Conservation (phyloP, 345 rosid genomes). For the Diplotaxis tenuifolia region DNA sequence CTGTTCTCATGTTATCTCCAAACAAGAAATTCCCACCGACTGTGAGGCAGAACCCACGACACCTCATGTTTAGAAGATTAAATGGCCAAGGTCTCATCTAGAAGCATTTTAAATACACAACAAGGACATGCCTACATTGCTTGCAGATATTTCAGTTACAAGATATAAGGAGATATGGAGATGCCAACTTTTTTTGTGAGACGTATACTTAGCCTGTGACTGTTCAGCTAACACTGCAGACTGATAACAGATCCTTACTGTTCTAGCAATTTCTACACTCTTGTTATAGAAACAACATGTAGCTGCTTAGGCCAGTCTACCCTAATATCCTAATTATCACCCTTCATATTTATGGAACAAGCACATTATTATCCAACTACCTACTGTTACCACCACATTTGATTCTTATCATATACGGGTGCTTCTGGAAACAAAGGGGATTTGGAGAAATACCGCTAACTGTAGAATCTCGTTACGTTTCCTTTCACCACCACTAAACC, state of each 20-base stretch:
- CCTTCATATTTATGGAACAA: not conserved
- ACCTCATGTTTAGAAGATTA: too few relatives aligned
- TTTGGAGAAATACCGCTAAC: constrained; percentile 63
- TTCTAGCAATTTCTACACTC: not conserved
- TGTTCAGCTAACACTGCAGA: constrained; percentile 8
- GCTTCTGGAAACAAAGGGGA: not conserved
- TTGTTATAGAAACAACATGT: not conserved
- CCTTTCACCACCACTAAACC: constrained; percentile 97
- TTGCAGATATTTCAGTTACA: constrained; percentile 1
- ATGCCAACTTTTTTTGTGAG: not conserved
- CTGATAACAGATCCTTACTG: not conserved
- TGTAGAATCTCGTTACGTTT: constrained; percentile 95
- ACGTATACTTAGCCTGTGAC: not conserved
- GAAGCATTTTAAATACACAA: not conserved
- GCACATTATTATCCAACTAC: not conserved
- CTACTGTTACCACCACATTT: not conserved
- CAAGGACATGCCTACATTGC: not conserved
- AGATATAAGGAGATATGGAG: not conserved
- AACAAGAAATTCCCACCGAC: too few relatives aligned
- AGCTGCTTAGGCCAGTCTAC: not conserved
- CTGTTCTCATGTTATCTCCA: too few relatives aligned
- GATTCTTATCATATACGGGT: constrained; percentile 7
- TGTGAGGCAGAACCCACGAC: not conserved
- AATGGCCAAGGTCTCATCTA: too few relatives aligned
- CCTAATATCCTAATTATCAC: not conserved